phyloP scores from a whole-genome alignment of 495 filamentous ascomycete species.

The Hypoxylon crocopeplum region DNA sequence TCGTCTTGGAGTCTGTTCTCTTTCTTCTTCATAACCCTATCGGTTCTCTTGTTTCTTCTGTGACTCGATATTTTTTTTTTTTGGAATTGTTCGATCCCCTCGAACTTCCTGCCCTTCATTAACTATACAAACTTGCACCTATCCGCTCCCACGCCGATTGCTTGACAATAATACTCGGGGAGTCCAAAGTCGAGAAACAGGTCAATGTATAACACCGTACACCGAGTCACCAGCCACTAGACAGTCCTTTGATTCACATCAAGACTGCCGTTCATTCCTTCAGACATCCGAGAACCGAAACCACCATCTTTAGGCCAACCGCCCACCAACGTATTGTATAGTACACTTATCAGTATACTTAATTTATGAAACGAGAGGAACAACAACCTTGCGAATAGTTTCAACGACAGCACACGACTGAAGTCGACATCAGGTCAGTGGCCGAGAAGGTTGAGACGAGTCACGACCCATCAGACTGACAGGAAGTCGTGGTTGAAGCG shows the following conservation, averaged over 20 bases:
- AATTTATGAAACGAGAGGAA: constrained; percentile 48
- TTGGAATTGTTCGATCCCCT: constrained; percentile 47
- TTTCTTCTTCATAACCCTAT: constrained; percentile 58
- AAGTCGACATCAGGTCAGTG: constrained; percentile 29
- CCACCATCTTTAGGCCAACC: constrained; percentile 59
- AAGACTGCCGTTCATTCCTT: constrained; percentile 58
- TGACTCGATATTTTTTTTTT: constrained; percentile 54
- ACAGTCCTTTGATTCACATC: constrained; percentile 45
- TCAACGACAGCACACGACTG: constrained; percentile 8
- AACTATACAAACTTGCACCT: constrained; percentile 36
- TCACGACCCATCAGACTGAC: constrained; percentile 18
- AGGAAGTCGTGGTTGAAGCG: constrained; percentile 23
- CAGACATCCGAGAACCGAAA: constrained; percentile 48
- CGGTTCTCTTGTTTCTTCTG: constrained; percentile 58
- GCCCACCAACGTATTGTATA: constrained; percentile 49
- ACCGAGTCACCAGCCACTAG: constrained; percentile 49
- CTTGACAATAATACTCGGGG: constrained; percentile 37
- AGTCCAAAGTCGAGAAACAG: constrained; percentile 33
- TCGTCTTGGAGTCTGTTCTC: constrained; percentile 56
- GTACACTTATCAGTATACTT: constrained; percentile 52
- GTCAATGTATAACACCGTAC: constrained; percentile 53
- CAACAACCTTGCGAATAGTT: constrained; percentile 20
- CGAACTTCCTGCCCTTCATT: constrained; percentile 56
- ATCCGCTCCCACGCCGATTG: constrained; percentile 19
- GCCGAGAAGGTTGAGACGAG: background rate